Conservation (phyloP, 306 rosid species). For the Cicer yamashitae region DNA sequence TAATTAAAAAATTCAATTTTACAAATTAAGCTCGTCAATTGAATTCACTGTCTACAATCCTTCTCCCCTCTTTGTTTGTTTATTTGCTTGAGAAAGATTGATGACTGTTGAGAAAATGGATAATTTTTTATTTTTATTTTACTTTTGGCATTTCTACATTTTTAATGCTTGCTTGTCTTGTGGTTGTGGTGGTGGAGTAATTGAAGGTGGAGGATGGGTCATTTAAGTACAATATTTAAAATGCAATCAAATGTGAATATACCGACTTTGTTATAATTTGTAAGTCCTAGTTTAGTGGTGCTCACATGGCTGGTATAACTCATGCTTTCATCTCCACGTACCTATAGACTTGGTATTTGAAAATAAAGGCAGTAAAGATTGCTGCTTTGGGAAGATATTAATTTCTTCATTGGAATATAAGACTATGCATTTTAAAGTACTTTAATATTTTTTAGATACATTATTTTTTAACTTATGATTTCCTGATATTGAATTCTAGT, state of each 20-base stretch:
- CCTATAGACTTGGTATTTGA: conserved; percentile 7
- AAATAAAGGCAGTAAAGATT: conserved; percentile 2
- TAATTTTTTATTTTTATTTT: not conserved
- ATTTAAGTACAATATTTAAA: conserved; percentile 14
- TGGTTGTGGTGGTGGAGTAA: conserved; percentile 32
- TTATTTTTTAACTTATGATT: conserved; percentile 1
- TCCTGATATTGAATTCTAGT: conserved; percentile 15
- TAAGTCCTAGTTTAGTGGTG: not conserved
- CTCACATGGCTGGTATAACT: not conserved
- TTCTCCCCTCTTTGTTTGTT: not conserved
- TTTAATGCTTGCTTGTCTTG: conserved; percentile 30
- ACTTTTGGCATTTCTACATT: not conserved
- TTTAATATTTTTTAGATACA: conserved; percentile 7
- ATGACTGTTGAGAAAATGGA: not conserved
- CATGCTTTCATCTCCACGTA: not conserved
- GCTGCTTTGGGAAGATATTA: conserved; percentile 27
- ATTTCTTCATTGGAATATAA: conserved; percentile 6
- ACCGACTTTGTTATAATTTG: conserved; percentile 9
- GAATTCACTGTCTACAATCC: conserved; percentile 6
- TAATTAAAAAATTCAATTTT: not conserved
- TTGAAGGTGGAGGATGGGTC: conserved; percentile 18
- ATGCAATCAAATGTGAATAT: not conserved
- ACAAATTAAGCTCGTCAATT: too few species aligned
- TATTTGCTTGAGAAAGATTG: conserved; percentile 9
- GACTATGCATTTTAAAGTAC: not conserved